Evolutionary conservation across 257 asterid genomes (phyloP).

Genomic region (Capsicum pubescens): DNA sequence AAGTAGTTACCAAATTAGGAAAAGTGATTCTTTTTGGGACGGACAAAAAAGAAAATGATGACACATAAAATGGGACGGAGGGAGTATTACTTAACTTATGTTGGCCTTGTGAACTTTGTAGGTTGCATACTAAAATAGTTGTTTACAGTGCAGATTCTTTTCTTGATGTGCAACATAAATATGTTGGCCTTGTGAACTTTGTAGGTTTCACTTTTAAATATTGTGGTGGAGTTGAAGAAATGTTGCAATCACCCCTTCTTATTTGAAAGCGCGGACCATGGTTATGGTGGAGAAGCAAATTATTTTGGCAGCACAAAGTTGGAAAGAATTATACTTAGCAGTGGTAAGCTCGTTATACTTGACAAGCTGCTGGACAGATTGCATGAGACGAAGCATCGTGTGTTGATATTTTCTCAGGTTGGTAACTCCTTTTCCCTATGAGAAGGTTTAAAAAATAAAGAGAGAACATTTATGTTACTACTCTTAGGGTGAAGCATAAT

Average conservation of each 20-base stretch:
- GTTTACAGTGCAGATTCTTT: too few relatives aligned
- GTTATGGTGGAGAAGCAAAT: conserved; percentile 96
- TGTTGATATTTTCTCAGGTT: conserved; percentile 99
- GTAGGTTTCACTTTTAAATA: conserved; percentile 99
- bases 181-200: conserved; percentile 28
- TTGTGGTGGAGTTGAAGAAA: conserved; percentile 99
- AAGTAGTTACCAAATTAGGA: too few relatives aligned
- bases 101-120: conserved; percentile 43
- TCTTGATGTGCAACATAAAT: too few relatives aligned
- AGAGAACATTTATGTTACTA: conserved; percentile 17
- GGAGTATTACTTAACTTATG: background rate
- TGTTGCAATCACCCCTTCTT: conserved; percentile 99
- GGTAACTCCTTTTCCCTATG: conserved; percentile 26
- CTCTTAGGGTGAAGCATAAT: background rate
- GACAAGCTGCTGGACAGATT: conserved; percentile 89
- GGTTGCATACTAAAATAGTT: conserved; percentile 56
- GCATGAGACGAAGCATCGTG: conserved; percentile 94
- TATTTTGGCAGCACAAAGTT: conserved; percentile 79
- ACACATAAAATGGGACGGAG: too few relatives aligned
- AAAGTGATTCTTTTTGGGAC: too few relatives aligned
- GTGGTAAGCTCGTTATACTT: conserved; percentile 94
- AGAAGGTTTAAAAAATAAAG: background rate
- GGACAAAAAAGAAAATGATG: too few relatives aligned
- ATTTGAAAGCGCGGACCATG: conserved; percentile 99
- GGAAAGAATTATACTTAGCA: conserved; percentile 90